Evolutionary conservation across 2,329 filamentous ascomycete genomes (phyloP).

Genomic region (Aureobasidium melanogenum): DNA sequence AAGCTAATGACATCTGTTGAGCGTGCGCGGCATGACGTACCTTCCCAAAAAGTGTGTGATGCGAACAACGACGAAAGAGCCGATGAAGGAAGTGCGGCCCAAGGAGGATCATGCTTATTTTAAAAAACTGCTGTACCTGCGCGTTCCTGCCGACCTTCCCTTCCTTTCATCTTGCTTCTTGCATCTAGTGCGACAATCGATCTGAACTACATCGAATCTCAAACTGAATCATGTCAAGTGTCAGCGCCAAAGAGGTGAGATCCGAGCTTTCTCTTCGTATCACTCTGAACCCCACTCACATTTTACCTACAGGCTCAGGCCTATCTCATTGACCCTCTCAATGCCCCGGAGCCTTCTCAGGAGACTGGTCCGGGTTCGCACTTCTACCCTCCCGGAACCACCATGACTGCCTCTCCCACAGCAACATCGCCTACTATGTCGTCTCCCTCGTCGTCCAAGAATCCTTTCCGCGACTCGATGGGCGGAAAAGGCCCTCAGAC

Average conservation of each 20-base stretch:
- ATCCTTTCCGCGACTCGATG: slow-evolving; percentile 32
- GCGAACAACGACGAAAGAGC: background rate
- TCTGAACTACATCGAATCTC: background rate
- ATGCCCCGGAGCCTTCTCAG: slow-evolving; percentile 56
- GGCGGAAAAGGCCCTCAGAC: slow-evolving; percentile 7
- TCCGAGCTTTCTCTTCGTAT: background rate
- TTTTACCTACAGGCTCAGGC: slow-evolving; percentile 46
- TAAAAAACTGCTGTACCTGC: slow-evolving; percentile 4
- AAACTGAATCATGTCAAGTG: background rate
- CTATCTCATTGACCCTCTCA: slow-evolving; percentile 62
- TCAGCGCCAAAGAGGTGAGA: slow-evolving; percentile 18
- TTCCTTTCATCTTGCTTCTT: background rate
- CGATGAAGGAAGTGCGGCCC: background rate
- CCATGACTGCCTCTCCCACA: slow-evolving; percentile 21
- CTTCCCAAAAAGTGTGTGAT: slow-evolving; percentile 1
- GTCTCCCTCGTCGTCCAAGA: slow-evolving; percentile 32
- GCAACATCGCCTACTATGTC: slow-evolving; percentile 24
- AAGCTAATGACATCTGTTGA: slow-evolving; percentile 5
- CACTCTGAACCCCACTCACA: slow-evolving; percentile 5
- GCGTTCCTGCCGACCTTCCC: background rate
- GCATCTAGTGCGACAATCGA: background rate
- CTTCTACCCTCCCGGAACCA: slow-evolving; percentile 28
- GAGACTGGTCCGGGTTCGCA: slow-evolving; percentile 57
- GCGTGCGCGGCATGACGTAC: slow-evolving; percentile 7
- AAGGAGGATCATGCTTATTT: background rate